Percentiles rank a stretch among this genome's conserved stretches.
Evolutionary conservation across 805 yeast genomes (phyloP).

Genomic region (Nakazawaea ambrosiae): DNA sequence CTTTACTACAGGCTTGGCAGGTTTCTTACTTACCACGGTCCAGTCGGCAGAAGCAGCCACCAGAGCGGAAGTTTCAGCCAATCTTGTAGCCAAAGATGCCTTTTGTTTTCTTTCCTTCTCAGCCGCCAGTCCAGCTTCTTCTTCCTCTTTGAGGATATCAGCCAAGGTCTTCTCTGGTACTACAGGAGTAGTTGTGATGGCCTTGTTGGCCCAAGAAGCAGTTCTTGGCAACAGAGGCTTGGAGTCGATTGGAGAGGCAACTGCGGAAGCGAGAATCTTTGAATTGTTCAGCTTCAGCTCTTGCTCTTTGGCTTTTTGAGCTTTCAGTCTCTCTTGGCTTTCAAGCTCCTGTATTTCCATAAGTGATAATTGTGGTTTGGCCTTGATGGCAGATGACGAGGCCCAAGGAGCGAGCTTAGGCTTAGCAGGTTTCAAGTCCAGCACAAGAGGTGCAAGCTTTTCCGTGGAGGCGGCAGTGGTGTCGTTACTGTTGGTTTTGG

Average conservation of each 20-base stretch:
- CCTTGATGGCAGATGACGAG: slow-evolving; percentile 16
- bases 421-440: slow-evolving; percentile 11
- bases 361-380: slow-evolving; percentile 35
- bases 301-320: slow-evolving; percentile 23
- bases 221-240: slow-evolving; percentile 24
- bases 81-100: slow-evolving; percentile 17
- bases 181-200: slow-evolving; percentile 10
- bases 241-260: slow-evolving; percentile 14
- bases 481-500: too few relatives aligned
- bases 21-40: slow-evolving; percentile 35
- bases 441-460: too few relatives aligned
- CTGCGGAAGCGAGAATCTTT: slow-evolving; percentile 16
- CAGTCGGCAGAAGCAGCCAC: slow-evolving; percentile 18
- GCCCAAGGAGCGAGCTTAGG: slow-evolving; percentile 51
- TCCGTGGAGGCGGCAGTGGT: too few relatives aligned
- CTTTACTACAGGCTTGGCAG: slow-evolving; percentile 19
- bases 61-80: slow-evolving; percentile 14
- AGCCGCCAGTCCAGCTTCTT: slow-evolving; percentile 24
- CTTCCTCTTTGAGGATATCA: slow-evolving; percentile 58
- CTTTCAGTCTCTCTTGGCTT: slow-evolving; percentile 36
- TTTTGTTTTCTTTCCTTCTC: slow-evolving; percentile 23
- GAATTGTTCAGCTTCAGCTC: slow-evolving; percentile 14
- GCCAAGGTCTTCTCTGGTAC: slow-evolving; percentile 44
- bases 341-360: slow-evolving; percentile 42
- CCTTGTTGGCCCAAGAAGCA: slow-evolving; percentile 30